These are phyloP conservation scores for Suillus placidus DNA, from an alignment of 768 basidiomycete genomes.

Conservation along the genomic window DNA sequence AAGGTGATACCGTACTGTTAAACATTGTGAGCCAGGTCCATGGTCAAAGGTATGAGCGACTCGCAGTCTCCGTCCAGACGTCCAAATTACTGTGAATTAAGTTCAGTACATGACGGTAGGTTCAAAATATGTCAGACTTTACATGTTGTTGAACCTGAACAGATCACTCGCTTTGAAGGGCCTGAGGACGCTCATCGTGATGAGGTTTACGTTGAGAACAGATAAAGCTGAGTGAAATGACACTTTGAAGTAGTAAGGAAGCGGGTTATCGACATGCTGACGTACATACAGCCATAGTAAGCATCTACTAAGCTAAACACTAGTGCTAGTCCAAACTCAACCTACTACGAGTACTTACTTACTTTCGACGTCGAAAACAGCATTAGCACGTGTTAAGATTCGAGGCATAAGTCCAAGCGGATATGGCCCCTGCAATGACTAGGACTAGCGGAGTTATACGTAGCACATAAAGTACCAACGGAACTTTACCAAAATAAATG, in stretches of 20 bases:
- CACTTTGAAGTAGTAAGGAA: background rate
- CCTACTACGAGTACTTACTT: too few species aligned
- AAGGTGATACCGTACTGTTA: conserved; percentile 83
- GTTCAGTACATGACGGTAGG: background rate
- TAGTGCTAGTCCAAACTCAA: background rate
- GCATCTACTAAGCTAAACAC: too few species aligned
- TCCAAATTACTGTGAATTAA: conserved; percentile 70
- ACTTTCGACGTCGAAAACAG: too few species aligned
- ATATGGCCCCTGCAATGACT: too few species aligned
- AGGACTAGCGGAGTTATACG: too few species aligned
- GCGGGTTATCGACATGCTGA: background rate
- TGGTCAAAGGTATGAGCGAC: conserved; percentile 29
- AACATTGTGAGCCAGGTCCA: background rate
- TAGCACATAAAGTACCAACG: too few species aligned
- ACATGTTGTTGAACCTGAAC: conserved; percentile 94
- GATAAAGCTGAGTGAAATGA: background rate
- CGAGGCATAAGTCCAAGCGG: too few species aligned
- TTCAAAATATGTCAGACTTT: conserved; percentile 26
- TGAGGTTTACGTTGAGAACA: background rate
- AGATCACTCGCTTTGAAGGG: conserved; percentile 89
- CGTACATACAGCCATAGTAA: background rate
- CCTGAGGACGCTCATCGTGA: conserved; percentile 81
- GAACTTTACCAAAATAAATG: too few species aligned
- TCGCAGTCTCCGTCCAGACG: conserved; percentile 95
- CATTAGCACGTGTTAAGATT: too few species aligned